Base-by-base conservation (phyloP, 192 early-diverging fungal species). In the Coemansia sp. region DNA sequence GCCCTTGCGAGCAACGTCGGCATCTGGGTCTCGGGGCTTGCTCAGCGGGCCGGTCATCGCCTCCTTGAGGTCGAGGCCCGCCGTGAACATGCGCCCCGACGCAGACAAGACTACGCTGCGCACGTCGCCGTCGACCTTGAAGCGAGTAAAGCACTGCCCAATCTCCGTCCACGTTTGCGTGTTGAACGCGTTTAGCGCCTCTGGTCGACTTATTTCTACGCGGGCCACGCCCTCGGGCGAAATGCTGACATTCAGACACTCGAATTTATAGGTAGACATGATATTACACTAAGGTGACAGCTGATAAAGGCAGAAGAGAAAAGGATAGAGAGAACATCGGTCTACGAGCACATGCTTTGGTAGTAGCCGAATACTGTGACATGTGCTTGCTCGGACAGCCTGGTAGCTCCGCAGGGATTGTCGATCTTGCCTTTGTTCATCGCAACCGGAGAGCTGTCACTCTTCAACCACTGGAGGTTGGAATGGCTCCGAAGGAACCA, bases 131-230 rank as follows among this genome's bases (percentile, higher is more conserved):
- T 97, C 92, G n/a, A 63, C 26, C 33, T 80, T 70, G 52, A 94
- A 72, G 14, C 60, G 63, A 10, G 35, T 50, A 68, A 96, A 96
- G 59, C 88, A 87, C 23, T 78, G 61, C 1, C 82, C 71, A 14
- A 93, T 70, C 32, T 95, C 95, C 2, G 50, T 68, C 88, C 91
- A 92, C 62, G 89, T 84, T 58, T 73, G 69, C 44, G 68, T 67
- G 77, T 88, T 93, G 81, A 95, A 91, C 37, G 93, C 86, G 78
- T 98, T 98, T 33, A 95, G 83, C 62, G 92, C 88, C 72, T 88
- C 74, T 13, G 97, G 91, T 6, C 95, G 79, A 81, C 93, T 91
- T 63, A 98, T 84, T 62, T 92, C 86, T 16, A 98, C 94, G 62
- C 91, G 91, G 26, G 91, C 83, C 52, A 98, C 90, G 32, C 82